Evolutionary conservation across 2,329 filamentous ascomycete genomes (phyloP), one percentile per base, ranked within the genome.

Genomic region (Penicillium nordicum): DNA sequence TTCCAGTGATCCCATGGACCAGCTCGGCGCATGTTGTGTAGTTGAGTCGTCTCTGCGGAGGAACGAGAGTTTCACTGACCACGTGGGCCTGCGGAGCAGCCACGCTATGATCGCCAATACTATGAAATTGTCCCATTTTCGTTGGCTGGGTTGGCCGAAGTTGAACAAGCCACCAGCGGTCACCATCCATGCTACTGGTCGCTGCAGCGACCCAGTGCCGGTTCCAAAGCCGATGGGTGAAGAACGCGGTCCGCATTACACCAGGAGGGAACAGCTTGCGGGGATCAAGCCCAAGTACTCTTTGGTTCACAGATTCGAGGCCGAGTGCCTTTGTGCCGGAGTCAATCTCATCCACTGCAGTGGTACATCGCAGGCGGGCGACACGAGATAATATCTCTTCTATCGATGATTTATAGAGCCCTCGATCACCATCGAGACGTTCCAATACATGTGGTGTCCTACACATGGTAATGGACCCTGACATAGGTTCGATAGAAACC

Each of bases 181-280:
- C 89, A 51, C 90, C 89, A 66, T 82, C 80, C 67, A 89, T 79
- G 69, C 87, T 86, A 69, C 91, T 81, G 50, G 85, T 85, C 44
- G 88, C 81, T 62, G 87, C 86, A 38, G 95, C 76, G 60, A 87
- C 80, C 90, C 92, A 96, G n/a, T 84, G 85, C 56, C 79, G 78
- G 65, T 86, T 87, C 65, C 82, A 84, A 60, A 59, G 48, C 16
- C 49, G 56, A 46, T 66, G 64, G 12, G 56, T 58, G 45, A 95
- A 86, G 76, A 92, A 89, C 16, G 86, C 78, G 36, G 83, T 79
- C 55, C 87, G 84, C 57, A 86, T 81, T 50, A 85, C 78, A 50
- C 88, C 84, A 38, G 84, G 79, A 12, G 84, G 82, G 59, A 88
- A 87, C 37, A 88, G 75, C 21, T 84, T 77, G 53, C 81, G 80